Evolutionary conservation across 2,329 filamentous ascomycete species (phyloP).

Genomic region (Xylariaceae sp.): DNA sequence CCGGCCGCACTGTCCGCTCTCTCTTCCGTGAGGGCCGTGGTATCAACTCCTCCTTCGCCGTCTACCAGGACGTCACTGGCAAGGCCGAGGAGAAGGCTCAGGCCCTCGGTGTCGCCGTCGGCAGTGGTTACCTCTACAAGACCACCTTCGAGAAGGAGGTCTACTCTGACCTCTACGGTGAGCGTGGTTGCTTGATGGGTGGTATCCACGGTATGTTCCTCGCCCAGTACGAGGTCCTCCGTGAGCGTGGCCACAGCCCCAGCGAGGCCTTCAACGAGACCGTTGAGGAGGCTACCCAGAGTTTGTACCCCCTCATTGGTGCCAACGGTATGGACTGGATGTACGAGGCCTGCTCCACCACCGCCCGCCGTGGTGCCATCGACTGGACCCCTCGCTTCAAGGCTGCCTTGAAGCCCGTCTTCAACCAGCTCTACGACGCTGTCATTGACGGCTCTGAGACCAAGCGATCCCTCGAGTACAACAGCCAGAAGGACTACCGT

Average conservation of each 20-base stretch:
- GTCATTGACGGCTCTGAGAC: constrained; percentile 92
- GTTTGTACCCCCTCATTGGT: constrained; percentile 94
- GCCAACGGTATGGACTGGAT: constrained; percentile 99
- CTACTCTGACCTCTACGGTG: constrained; percentile 98
- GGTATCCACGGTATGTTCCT: constrained; percentile 99
- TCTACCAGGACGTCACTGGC: constrained; percentile 97
- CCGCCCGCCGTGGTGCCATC: constrained; percentile 94
- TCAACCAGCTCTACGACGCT: constrained; percentile 93
- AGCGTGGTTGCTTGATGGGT: constrained; percentile 99
- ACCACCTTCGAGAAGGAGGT: constrained; percentile 99
- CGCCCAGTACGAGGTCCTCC: constrained; percentile 99
- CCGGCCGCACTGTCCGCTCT: constrained; percentile 94
- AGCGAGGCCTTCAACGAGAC: constrained; percentile 99
- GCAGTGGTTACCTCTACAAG: constrained; percentile 98
- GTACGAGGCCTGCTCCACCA: constrained; percentile 99
- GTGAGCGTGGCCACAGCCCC: constrained; percentile 95
- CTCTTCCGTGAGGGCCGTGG: constrained; percentile 99
- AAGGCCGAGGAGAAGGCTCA: constrained; percentile 97
- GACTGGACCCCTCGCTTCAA: constrained; percentile 98
- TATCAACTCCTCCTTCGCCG: constrained; percentile 98
- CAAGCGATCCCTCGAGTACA: constrained; percentile 93
- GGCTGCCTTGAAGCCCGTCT: constrained; percentile 96
- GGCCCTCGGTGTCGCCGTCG: constrained; percentile 93
- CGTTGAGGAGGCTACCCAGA: constrained; percentile 98
- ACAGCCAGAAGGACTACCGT: constrained; percentile 91